phyloP scores from a whole-genome alignment of 176 grass and related monocot genomes.

The Aegilops bicornis region DNA sequence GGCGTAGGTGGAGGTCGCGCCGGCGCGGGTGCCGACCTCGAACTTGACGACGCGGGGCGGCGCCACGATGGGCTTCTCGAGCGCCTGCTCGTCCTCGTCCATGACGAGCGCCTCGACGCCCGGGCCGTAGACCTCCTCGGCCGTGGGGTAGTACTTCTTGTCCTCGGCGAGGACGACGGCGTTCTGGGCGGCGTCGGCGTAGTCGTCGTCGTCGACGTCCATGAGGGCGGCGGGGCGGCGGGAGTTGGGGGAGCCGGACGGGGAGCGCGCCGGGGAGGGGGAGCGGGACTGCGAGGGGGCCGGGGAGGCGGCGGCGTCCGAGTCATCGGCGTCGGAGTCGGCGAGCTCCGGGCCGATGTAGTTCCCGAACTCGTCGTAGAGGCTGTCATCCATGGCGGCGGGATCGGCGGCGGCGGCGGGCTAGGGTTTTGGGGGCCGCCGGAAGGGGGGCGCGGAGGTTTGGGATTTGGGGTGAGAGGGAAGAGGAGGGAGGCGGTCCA shows the following conservation, averaged over 20 bases:
- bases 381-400: slow-evolving; percentile 85
- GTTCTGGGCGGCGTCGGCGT: slow-evolving; percentile 48
- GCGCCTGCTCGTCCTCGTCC: slow-evolving; percentile 96
- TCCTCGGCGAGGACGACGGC: slow-evolving; percentile 94
- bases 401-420: background rate
- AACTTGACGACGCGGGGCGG: slow-evolving; percentile 71
- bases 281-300: slow-evolving; percentile 45
- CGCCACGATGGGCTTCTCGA: slow-evolving; percentile 87
- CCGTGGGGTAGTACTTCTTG: slow-evolving; percentile 99
- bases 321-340: slow-evolving; percentile 67
- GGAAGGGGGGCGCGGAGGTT: slow-evolving; percentile 3
- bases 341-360: slow-evolving; percentile 95
- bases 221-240: slow-evolving; percentile 47
- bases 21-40: slow-evolving; percentile 74
- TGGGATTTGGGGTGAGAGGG: slow-evolving; percentile 11
- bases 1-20: slow-evolving; percentile 62
- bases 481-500: background rate
- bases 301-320: slow-evolving; percentile 45
- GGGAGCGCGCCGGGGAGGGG: slow-evolving; percentile 44
- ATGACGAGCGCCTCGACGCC: slow-evolving; percentile 97
- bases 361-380: slow-evolving; percentile 99
- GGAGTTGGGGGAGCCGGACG: slow-evolving; percentile 39
- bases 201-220: slow-evolving; percentile 66
- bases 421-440: slow-evolving; percentile 47
- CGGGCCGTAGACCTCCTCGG: slow-evolving; percentile 93